Conservation (phyloP, 495 filamentous ascomycete species). For the Cladorrhinum samala region DNA sequence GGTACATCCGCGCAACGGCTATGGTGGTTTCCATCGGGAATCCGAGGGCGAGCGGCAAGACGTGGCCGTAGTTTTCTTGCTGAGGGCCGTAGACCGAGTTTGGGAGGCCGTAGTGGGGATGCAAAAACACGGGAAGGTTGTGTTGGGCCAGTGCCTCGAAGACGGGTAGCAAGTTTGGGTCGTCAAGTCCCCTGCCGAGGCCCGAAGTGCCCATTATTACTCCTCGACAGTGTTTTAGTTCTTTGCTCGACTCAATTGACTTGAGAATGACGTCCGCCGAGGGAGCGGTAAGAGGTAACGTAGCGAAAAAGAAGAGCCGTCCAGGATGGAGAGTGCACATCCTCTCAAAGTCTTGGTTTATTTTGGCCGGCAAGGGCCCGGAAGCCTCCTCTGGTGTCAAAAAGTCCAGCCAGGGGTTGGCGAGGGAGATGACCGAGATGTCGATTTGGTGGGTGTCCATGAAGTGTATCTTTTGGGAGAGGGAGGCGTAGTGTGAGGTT, state of each 20-base stretch:
- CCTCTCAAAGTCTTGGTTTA: constrained; percentile 72
- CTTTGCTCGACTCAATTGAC: constrained; percentile 57
- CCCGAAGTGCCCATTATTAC: constrained; percentile 86
- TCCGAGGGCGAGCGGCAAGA: constrained; percentile 77
- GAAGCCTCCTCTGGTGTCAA: constrained; percentile 53
- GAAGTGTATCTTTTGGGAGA: constrained; percentile 70
- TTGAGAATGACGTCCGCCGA: constrained; percentile 47
- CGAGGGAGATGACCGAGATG: constrained; percentile 79
- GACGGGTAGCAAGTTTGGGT: constrained; percentile 62
- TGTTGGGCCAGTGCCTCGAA: constrained; percentile 62
- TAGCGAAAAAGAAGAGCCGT: constrained; percentile 72
- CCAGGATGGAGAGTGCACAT: constrained; percentile 56
- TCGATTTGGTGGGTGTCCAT: constrained; percentile 81
- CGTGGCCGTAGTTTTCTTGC: constrained; percentile 68
- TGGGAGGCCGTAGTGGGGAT: constrained; percentile 90
- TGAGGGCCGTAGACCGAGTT: constrained; percentile 66
- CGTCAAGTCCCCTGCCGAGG: constrained; percentile 75
- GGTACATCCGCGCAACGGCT: constrained; percentile 78
- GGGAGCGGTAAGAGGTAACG: constrained; percentile 69
- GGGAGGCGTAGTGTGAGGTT: constrained; percentile 66
- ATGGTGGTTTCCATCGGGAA: constrained; percentile 95
- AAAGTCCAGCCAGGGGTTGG: constrained; percentile 96
- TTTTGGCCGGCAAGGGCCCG: constrained; percentile 50
- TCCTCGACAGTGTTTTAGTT: constrained; percentile 64
- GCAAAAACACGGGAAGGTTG: constrained; percentile 67